Base-by-base conservation (phyloP, 169 alveolate genomes). In the Plasmodium relictum region DNA sequence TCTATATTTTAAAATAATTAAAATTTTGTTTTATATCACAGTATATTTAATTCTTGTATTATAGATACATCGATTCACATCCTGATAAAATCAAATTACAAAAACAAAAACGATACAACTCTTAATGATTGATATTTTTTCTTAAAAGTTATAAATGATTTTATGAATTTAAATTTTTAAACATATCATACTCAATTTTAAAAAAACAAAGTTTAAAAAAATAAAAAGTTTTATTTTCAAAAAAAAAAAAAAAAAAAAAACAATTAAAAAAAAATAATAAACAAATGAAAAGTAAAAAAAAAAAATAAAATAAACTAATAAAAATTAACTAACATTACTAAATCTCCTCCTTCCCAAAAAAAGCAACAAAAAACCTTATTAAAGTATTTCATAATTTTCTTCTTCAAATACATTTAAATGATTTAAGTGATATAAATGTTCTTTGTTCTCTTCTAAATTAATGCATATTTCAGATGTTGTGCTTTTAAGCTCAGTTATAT, bases 381-480 rank as follows among this genome's bases (percentile, higher is more conserved):
- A 74, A 10, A 83, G 20, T 59, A 68, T 83, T 68, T 83, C 74
- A 59, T 54, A 83, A 56, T 83, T 68, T 68, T 44, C 91, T 52
- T 85, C 50, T 61, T 83, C 91, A 69, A 83, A 83, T 22, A 68
- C 88, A 44, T 52, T 86, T 12, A 86, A 73, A 14, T 72, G 86
- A 42, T 86, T 70, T 12, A 86, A 73, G 6, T 72, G 86, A 42
- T 86, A 86, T 20, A 86, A 22, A 16, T 48, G 71, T n/a, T 86
- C 92, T 39, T 72, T 70, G 22, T 86, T 86, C 26, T 86, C 92
- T 22, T 86, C 92, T 18, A 86, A 22, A 20, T 86, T 86, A 3
- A 61, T 70, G 39, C 92, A 59, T 59, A 86, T 86, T 22, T 86
- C 92, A 18, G 92, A 71, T 37, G 92, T 72, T 16, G 92, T 72